Conservation (phyloP, 1,284 basidiomycete species). For the Trametes polyzona region DNA sequence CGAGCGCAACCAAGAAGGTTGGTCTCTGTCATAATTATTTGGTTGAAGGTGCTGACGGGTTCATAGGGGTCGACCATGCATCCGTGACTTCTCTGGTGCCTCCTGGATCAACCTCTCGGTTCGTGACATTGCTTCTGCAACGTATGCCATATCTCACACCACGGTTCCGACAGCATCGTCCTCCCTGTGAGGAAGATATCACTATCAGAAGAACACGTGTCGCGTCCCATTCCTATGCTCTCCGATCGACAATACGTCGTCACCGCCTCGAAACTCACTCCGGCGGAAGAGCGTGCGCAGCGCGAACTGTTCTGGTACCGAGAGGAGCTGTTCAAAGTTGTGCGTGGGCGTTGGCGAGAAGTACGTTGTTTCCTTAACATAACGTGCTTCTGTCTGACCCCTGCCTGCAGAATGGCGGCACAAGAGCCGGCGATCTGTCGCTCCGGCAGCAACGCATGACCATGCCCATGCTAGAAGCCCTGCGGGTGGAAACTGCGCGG, state of each 20-base stretch:
- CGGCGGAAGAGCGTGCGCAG: slow-evolving; percentile 62
- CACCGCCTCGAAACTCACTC: slow-evolving; percentile 67
- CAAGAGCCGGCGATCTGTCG: slow-evolving; percentile 73
- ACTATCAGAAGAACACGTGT: slow-evolving; percentile 59
- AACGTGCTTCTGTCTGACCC: slow-evolving; percentile 5
- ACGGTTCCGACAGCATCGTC: slow-evolving; percentile 59
- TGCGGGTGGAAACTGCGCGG: slow-evolving; percentile 66
- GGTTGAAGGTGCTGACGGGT: too few species aligned
- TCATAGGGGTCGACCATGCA: slow-evolving; percentile 44
- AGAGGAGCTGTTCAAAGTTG: slow-evolving; percentile 75
- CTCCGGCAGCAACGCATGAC: slow-evolving; percentile 79
- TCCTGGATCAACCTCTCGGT: slow-evolving; percentile 86
- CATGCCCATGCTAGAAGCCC: slow-evolving; percentile 71
- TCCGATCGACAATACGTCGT: slow-evolving; percentile 94
- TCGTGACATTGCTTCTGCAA: slow-evolving; percentile 26
- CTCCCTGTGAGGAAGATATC: slow-evolving; percentile 77
- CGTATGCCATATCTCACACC: not conserved
- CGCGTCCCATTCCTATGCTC: slow-evolving; percentile 79
- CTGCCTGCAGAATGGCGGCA: slow-evolving; percentile 66
- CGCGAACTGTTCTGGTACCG: slow-evolving; percentile 93
- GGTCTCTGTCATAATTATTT: too few species aligned
- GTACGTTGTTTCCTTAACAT: slow-evolving; percentile 43
- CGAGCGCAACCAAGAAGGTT: slow-evolving; percentile 65
- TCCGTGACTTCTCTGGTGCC: slow-evolving; percentile 68
- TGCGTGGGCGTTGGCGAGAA: slow-evolving; percentile 84